phyloP scores from a whole-genome alignment of 2,329 filamentous ascomycete genomes.

The Raffaelea ambrosiae region DNA sequence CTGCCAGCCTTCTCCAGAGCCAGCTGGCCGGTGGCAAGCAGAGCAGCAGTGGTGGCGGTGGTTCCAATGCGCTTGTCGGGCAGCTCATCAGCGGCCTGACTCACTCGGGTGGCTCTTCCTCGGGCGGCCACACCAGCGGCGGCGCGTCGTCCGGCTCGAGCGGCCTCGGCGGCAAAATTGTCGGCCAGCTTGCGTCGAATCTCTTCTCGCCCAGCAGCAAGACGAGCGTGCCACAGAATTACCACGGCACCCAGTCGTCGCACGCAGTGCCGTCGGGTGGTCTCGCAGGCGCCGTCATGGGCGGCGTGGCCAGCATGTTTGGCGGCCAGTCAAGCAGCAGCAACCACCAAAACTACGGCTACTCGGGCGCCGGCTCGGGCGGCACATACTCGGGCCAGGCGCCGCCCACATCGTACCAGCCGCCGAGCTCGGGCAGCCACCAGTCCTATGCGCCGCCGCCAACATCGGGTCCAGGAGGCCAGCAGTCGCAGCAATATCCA shows the following conservation, averaged over 20 bases:
- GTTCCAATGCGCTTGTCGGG: constrained; percentile 34
- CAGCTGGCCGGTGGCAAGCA: constrained; percentile 37
- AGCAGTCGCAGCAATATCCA: not conserved
- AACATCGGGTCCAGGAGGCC: no score
- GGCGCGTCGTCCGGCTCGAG: constrained; percentile 1
- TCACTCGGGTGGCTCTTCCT: constrained; percentile 20
- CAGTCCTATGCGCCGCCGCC: constrained; percentile 12
- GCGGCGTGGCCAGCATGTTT: constrained; percentile 44
- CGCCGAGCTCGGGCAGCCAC: constrained; percentile 11
- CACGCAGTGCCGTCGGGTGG: constrained; percentile 33
- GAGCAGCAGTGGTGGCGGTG: constrained; percentile 23
- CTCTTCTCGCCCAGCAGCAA: constrained; percentile 43
- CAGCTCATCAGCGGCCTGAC: constrained; percentile 36
- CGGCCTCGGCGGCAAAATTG: constrained; percentile 40
- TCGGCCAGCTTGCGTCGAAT: constrained; percentile 48
- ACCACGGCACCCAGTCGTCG: constrained; percentile 37
- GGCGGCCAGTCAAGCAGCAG: constrained; percentile 25
- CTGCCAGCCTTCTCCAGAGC: constrained; percentile 46
- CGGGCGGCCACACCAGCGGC: constrained; percentile 26
- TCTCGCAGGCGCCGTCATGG: constrained; percentile 44
- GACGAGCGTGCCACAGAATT: constrained; percentile 36
- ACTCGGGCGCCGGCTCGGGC: constrained; percentile 45
- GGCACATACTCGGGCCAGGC: constrained; percentile 54
- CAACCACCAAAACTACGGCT: constrained; percentile 52
- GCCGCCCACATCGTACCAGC: constrained; percentile 53